phyloP scores from a whole-genome alignment of 805 yeast genomes.

The Scheffersomyces ergatensis region DNA sequence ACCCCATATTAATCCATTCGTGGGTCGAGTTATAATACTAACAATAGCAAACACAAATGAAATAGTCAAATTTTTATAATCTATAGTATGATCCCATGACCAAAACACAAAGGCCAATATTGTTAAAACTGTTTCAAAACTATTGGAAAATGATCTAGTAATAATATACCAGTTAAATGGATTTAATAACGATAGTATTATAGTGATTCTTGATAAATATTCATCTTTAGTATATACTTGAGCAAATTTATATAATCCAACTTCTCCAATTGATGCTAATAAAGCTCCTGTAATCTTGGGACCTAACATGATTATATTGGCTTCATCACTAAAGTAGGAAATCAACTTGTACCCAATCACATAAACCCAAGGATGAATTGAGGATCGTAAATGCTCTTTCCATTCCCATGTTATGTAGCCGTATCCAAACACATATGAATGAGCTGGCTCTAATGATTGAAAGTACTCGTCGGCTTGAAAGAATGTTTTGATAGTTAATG shows the following conservation, averaged over 20 bases:
- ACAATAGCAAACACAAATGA: slow-evolving; percentile 23
- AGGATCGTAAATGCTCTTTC: slow-evolving; percentile 70
- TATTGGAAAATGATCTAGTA: slow-evolving; percentile 84
- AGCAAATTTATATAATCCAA: slow-evolving; percentile 50
- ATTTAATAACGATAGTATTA: slow-evolving; percentile 54
- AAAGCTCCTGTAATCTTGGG: slow-evolving; percentile 74
- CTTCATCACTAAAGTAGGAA: slow-evolving; percentile 17
- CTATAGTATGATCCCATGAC: slow-evolving; percentile 53
- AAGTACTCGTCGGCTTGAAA: slow-evolving; percentile 97
- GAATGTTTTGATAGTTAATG: slow-evolving; percentile 64
- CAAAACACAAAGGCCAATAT: slow-evolving; percentile 64
- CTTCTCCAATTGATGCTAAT: slow-evolving; percentile 72
- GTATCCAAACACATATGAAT: slow-evolving; percentile 64
- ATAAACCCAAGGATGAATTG: slow-evolving; percentile 75
- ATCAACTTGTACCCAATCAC: slow-evolving; percentile 37
- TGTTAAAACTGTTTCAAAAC: slow-evolving; percentile 73
- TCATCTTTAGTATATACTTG: slow-evolving; percentile 29
- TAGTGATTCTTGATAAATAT: slow-evolving; percentile 37
- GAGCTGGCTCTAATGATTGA: slow-evolving; percentile 94
- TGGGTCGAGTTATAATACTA: slow-evolving; percentile 78
- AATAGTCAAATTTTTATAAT: slow-evolving; percentile 29
- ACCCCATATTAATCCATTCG: slow-evolving; percentile 77
- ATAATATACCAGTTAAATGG: slow-evolving; percentile 80
- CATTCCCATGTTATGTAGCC: slow-evolving; percentile 97
- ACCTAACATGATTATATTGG: slow-evolving; percentile 38